Conservation (phyloP, 805 yeast species). For the Barnettozyma sucrosica region DNA sequence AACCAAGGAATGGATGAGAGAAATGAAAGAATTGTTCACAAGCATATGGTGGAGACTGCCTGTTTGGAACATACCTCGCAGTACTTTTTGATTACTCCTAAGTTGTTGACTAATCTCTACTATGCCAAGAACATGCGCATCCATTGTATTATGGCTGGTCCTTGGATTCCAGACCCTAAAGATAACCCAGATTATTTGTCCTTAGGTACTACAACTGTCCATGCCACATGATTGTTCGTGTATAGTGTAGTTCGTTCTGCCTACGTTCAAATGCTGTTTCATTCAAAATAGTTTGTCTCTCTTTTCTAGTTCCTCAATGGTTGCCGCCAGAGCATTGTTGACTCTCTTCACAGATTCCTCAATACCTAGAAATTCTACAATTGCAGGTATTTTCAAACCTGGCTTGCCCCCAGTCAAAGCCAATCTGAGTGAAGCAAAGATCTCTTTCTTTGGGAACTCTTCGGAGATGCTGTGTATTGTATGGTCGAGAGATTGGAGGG, state of each 20-base stretch:
- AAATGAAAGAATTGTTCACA: slow-evolving; percentile 84
- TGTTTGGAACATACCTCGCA: slow-evolving; percentile 64
- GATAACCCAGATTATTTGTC: slow-evolving; percentile 27
- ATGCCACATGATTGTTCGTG: slow-evolving; percentile 2
- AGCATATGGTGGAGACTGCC: slow-evolving; percentile 82
- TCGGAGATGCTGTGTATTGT: slow-evolving; percentile 2
- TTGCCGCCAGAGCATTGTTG: slow-evolving; percentile 12
- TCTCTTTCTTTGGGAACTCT: slow-evolving; percentile 31
- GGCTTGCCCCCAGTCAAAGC: slow-evolving; percentile 67
- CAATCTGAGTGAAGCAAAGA: slow-evolving; percentile 56
- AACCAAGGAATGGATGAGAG: slow-evolving; percentile 98
- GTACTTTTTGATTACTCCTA: slow-evolving; percentile 90
- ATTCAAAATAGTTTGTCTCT: neutral
- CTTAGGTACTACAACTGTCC: slow-evolving; percentile 31
- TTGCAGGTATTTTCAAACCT: slow-evolving; percentile 59
- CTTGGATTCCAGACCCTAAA: slow-evolving; percentile 37
- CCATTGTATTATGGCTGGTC: slow-evolving; percentile 72
- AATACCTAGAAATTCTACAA: slow-evolving; percentile 50
- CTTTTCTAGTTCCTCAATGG: neutral
- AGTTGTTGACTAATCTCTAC: slow-evolving; percentile 68
- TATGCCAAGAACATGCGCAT: slow-evolving; percentile 78
- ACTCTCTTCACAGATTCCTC: slow-evolving; percentile 30
- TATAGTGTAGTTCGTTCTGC: neutral
- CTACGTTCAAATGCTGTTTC: neutral
- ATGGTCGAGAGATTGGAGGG: slow-evolving; percentile 4